phyloP scores from a whole-genome alignment of 108 stramenopile genomes.

The Parmales sp. region DNA sequence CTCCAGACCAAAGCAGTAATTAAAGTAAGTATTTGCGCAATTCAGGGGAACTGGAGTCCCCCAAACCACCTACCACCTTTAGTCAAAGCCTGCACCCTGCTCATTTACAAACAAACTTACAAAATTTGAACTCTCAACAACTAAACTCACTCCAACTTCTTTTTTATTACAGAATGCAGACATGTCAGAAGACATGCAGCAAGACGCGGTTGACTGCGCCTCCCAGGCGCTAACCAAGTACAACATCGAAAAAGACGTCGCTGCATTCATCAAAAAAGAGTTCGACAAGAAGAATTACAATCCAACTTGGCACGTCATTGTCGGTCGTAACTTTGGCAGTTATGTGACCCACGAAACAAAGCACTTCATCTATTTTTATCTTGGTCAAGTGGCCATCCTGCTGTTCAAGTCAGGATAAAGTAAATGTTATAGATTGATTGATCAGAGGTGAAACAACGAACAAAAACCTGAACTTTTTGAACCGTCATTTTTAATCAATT shows the following conservation, averaged over 20 bases:
- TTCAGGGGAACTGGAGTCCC: too few species aligned
- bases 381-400: conserved; percentile 96
- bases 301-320: conserved; percentile 92
- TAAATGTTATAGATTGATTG: too few species aligned
- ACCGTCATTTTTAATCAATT: too few species aligned
- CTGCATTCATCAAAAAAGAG: conserved; percentile 98
- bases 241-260: conserved; percentile 99
- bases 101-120: too few species aligned
- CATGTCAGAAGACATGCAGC: conserved; percentile 99
- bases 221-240: conserved; percentile 98
- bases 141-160: too few species aligned
- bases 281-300: conserved; percentile 95
- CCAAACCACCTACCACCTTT: too few species aligned
- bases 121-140: too few species aligned
- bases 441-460: too few species aligned
- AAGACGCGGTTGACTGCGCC: conserved; percentile 97
- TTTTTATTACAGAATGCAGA: conserved; percentile 99
- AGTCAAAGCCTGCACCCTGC: too few species aligned
- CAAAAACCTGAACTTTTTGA: too few species aligned
- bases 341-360: conserved; percentile 97
- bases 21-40: too few species aligned
- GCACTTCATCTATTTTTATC: conserved; percentile 99
- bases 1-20: too few species aligned
- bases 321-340: conserved; percentile 83
- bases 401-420: conserved; percentile 97